A percentile compares a stretch with the other conserved stretches of the same genome.
These are phyloP conservation scores for Elsinoe ampelina DNA, from an alignment of 2,329 filamentous ascomycete genomes.

Conservation along the genomic window DNA sequence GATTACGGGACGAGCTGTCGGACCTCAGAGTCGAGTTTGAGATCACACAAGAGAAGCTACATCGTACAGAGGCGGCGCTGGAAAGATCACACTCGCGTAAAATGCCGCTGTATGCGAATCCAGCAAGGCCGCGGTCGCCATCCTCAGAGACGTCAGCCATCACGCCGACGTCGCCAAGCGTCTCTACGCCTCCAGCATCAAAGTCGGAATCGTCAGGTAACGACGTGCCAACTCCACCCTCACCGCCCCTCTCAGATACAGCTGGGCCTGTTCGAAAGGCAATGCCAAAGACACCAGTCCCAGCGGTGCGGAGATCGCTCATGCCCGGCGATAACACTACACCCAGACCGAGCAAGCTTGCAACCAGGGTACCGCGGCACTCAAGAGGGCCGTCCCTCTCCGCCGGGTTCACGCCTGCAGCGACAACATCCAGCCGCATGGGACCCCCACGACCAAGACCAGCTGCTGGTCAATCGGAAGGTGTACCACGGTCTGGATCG, in stretches of 20 bases:
- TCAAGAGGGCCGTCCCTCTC: slow-evolving; percentile 49
- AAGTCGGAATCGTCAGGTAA: slow-evolving; percentile 55
- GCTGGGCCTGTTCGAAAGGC: slow-evolving; percentile 42
- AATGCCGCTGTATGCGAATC: slow-evolving; percentile 29
- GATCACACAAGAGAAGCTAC: slow-evolving; percentile 87
- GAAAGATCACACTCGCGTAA: slow-evolving; percentile 43
- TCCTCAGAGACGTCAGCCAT: slow-evolving; percentile 66
- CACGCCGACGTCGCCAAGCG: slow-evolving; percentile 76
- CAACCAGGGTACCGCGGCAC: slow-evolving; percentile 38
- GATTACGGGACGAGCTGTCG: slow-evolving; percentile 79
- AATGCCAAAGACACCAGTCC: slow-evolving; percentile 27
- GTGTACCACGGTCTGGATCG: slow-evolving; percentile 56
- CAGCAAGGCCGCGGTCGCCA: slow-evolving; percentile 47
- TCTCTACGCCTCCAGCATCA: slow-evolving; percentile 67
- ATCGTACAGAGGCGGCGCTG: slow-evolving; percentile 51
- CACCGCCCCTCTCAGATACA: slow-evolving; percentile 84
- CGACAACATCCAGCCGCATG: slow-evolving; percentile 35
- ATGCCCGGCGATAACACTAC: slow-evolving; percentile 44
- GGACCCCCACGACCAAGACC: slow-evolving; percentile 36
- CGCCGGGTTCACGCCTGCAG: slow-evolving; percentile 33
- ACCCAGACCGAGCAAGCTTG: slow-evolving; percentile 44
- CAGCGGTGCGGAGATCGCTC: slow-evolving; percentile 35
- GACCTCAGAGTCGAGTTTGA: slow-evolving; percentile 93
- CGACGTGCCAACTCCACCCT: slow-evolving; percentile 73
- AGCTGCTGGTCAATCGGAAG: slow-evolving; percentile 22